A percentile compares a stretch with the other conserved stretches of the same genome.
These are phyloP conservation scores for Hygrophorus pudorinus DNA, from an alignment of 768 basidiomycete species.

Conservation along the genomic window DNA sequence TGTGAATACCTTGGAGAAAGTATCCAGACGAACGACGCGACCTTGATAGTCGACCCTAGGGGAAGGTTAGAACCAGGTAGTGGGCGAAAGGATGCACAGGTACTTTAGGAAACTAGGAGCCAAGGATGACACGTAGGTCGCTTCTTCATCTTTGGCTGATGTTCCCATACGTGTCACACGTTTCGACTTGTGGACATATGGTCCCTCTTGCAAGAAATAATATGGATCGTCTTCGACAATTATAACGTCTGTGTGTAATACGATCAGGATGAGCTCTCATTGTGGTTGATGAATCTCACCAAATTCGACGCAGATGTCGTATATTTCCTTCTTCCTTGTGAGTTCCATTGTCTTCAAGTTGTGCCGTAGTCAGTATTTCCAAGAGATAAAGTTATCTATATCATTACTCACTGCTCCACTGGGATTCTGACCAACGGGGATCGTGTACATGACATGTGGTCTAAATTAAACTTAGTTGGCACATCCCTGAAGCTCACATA, in stretches of 20 bases:
- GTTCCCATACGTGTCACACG: slow-evolving; percentile 12
- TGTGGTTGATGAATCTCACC: slow-evolving; percentile 26
- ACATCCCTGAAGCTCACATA: background rate
- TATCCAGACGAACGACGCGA: slow-evolving; percentile 75
- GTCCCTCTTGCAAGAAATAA: slow-evolving; percentile 57
- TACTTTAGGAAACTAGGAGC: slow-evolving; percentile 54
- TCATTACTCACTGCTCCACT: slow-evolving; percentile 49
- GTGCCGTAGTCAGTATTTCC: background rate
- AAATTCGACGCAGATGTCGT: slow-evolving; percentile 74
- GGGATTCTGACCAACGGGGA: slow-evolving; percentile 82
- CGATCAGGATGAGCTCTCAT: background rate
- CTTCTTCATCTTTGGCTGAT: slow-evolving; percentile 25
- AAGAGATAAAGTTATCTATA: background rate
- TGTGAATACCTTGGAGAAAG: slow-evolving; percentile 55
- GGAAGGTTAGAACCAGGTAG: background rate
- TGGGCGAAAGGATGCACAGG: background rate
- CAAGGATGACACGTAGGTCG: slow-evolving; percentile 41
- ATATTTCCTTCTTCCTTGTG: slow-evolving; percentile 66
- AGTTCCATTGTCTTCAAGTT: slow-evolving; percentile 43
- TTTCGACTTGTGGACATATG: slow-evolving; percentile 37
- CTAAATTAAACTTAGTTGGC: slow-evolving; percentile 21
- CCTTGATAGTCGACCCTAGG: slow-evolving; percentile 64
- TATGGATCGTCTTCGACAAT: slow-evolving; percentile 84
- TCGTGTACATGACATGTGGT: slow-evolving; percentile 63
- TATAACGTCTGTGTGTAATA: slow-evolving; percentile 41